Base-by-base conservation (phyloP, 2,329 filamentous ascomycete species). In the Apiospora koreana region DNA sequence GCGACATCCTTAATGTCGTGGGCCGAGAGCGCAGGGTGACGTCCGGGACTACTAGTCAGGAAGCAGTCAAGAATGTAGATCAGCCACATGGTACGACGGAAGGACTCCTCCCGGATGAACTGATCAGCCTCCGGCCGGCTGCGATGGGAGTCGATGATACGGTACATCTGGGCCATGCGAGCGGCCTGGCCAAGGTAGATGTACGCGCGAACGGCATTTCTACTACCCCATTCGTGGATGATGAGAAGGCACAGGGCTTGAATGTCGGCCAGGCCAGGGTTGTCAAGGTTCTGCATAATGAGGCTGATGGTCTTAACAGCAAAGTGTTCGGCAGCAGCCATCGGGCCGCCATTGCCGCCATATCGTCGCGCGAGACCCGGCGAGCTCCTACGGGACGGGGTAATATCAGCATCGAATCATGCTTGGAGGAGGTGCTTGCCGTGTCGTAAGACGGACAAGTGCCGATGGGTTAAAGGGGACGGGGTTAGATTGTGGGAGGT, bases 141-240 rank as follows among this genome's bases (percentile, higher is more conserved):
- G 73, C 87, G 85, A 74, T 88, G 87, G 50, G 83, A 84, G 74
- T 88, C 86, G 64, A 90, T 84, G 69, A 90, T 86, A 72, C 87
- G 85, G 75, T 87, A 89, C 88, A 90, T 90, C 80, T 90, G 88
- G 42, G 88, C 84, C 87, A 90, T 89, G 71, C 88, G 86, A n/a
- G 87, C 85, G 42, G 88, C 88, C 76, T 90, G 88, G 73, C 88
- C 88, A 31, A 90, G 83, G 76, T 89, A 89, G 77, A 89, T 86
- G 82, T 90, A 90, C 72, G 88, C 88, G 23, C 88, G 87, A 41
- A 90, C 87, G 46, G 88, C 88, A 77, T 89, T 89, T 54, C 88
- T 81, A 70, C 86, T 86, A 65, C 88, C 88, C 88, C 88, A 90
- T 79, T 90, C 88, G 74, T 90, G 88, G 68, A 90, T 88, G 73